Conservation (phyloP, 2,329 filamentous ascomycete genomes). For the Grosmannia huntii region DNA sequence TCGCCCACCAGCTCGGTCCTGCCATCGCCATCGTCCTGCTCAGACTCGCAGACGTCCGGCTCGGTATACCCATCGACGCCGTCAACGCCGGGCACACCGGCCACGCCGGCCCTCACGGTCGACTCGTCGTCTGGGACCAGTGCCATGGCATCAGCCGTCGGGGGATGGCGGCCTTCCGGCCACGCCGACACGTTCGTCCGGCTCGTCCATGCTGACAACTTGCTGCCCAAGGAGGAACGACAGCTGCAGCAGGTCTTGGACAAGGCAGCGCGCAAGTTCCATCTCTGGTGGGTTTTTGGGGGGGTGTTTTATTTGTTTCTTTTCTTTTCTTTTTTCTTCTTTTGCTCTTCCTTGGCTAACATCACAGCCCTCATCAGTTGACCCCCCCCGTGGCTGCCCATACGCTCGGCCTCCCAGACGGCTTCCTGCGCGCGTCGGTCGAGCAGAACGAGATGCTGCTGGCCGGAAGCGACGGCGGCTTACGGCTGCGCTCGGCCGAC, state of each 20-base stretch:
- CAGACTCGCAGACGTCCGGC: background rate
- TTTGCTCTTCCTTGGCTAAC: constrained; percentile 7
- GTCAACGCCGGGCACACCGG: constrained; percentile 9
- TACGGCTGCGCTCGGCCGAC: constrained; percentile 48
- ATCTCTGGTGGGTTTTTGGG: constrained; percentile 22
- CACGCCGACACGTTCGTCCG: constrained; percentile 26
- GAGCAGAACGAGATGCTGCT: constrained; percentile 50
- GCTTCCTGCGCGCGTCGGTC: constrained; percentile 43
- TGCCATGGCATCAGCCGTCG: constrained; percentile 3
- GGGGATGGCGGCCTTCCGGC: background rate
- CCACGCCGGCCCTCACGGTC: constrained; percentile 11
- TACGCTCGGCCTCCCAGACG: constrained; percentile 31
- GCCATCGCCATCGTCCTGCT: background rate
- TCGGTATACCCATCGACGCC: background rate
- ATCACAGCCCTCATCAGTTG: constrained; percentile 27
- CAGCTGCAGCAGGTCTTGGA: constrained; percentile 33
- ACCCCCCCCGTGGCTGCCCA: constrained; percentile 29
- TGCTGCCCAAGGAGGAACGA: constrained; percentile 34
- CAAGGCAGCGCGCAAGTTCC: constrained; percentile 39
- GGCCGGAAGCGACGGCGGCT: constrained; percentile 37
- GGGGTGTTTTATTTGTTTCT: background rate
- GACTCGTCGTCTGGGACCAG: constrained; percentile 13
- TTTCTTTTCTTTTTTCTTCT: background rate
- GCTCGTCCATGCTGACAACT: constrained; percentile 33
- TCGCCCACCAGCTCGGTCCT: background rate